Base-by-base conservation (phyloP, 2,329 filamentous ascomycete genomes). In the Hypoxylon sp. region DNA sequence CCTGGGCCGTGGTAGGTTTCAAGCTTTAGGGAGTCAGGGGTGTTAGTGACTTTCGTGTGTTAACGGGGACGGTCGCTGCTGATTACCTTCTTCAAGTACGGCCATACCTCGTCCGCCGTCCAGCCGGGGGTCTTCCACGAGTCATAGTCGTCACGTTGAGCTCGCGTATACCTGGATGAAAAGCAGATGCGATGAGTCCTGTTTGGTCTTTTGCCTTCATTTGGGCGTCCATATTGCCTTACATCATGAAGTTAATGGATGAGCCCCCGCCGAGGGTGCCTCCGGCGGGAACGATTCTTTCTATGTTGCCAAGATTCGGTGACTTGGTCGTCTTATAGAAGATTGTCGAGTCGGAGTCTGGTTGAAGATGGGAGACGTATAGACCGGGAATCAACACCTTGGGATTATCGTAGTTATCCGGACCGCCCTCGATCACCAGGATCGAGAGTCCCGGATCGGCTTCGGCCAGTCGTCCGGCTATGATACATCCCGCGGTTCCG, bases 261-360 rank as follows among this genome's bases (percentile, higher is more conserved):
- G 79, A 81, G 7, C 85, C 86, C 16, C 86, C 87, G 20, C 86
- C 86, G 0, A 89, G 78, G 0, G 81, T 80, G 18, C 83, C 83
- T 4, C 79, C 80, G 3, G 70, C 68, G 0, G 78, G 78, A 1
- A 82, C 76, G 14, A 81, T 75, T 1, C 74, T 77, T 58, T 80
- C 79, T n/a, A 84, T 76, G 12, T 80, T 78, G 46, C 79, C 81
- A 2, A 87, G 78, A 20, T 83, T 71, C 24, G 70, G 55, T 8
- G 72, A 71, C 42, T 70, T 70, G 14, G 42, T 64, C 2, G 70
- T 57, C 66, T 84, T 78, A 72, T 86, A 86, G 72, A 87, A 87
- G 22, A 84, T 53, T n/a, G 61, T 70, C 56, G 64, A 71, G 6
- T 84, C 84, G 58, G 81, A 83, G 2, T 54, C 63, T 0, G 84